These are phyloP conservation scores for Tulasnella sp. DNA, from an alignment of 768 basidiomycete species.

Conservation along the genomic window DNA sequence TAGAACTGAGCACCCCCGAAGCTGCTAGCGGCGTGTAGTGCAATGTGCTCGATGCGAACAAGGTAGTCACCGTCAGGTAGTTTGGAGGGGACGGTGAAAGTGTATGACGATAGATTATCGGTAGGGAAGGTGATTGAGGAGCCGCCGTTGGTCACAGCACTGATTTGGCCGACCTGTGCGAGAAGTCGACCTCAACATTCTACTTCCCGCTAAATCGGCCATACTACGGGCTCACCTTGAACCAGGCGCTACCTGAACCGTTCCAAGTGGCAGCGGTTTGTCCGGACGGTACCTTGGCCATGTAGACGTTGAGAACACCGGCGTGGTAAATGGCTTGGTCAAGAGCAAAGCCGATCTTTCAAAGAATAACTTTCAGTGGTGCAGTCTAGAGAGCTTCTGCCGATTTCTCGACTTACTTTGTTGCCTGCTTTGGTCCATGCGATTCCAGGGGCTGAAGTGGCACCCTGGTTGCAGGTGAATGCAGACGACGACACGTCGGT, in stretches of 20 bases:
- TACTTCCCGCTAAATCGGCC: not conserved
- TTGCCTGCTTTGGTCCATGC: conserved; percentile 1
- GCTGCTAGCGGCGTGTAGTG: conserved; percentile 1
- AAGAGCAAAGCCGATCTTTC: conserved; percentile 36
- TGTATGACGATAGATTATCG: not conserved
- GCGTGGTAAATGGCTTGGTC: conserved; percentile 30
- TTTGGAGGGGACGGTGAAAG: conserved; percentile 9
- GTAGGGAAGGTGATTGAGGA: conserved; percentile 18
- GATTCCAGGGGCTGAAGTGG: not conserved
- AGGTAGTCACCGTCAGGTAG: conserved; percentile 16
- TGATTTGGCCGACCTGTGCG: not conserved
- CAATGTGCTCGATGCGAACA: conserved; percentile 25
- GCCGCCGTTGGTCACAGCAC: conserved; percentile 8
- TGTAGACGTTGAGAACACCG: conserved; percentile 11
- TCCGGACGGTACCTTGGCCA: conserved; percentile 19
- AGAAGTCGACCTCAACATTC: not conserved
- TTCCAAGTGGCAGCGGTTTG: conserved; percentile 25
- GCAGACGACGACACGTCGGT: not conserved
- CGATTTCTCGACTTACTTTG: not conserved
- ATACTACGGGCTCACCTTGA: conserved; percentile 5
- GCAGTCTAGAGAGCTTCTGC: not conserved
- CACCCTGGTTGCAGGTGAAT: conserved; percentile 10
- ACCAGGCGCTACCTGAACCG: conserved; percentile 22
- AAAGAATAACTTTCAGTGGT: not conserved
- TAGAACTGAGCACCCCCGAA: conserved; percentile 18